Conservation (phyloP, 1,139 yeast genomes). For the Candida tropicalis region DNA sequence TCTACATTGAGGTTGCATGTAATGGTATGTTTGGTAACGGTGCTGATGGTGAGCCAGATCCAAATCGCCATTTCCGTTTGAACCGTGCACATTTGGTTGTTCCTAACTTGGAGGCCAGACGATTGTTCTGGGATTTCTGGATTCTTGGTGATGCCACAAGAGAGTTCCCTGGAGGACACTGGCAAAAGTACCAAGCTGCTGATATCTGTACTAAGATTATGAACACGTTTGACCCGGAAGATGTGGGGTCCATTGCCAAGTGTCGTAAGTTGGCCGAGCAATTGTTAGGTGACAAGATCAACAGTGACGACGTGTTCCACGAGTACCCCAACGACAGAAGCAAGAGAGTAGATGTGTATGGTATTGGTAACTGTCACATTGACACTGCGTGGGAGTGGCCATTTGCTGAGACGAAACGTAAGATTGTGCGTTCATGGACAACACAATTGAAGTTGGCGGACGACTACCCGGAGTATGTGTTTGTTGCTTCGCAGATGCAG, state of each 20-base stretch:
- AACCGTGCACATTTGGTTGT: constrained; percentile 74
- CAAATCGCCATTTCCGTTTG: constrained; percentile 69
- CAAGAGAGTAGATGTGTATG: constrained; percentile 58
- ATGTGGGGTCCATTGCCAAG: constrained; percentile 47
- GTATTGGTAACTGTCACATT: constrained; percentile 93
- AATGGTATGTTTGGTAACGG: constrained; percentile 95
- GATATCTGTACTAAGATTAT: constrained; percentile 77
- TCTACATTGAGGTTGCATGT: constrained; percentile 88
- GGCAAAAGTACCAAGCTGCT: constrained; percentile 87
- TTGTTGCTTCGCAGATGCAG: constrained; percentile 95
- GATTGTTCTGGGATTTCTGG: constrained; percentile 80
- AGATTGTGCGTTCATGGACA: constrained; percentile 93
- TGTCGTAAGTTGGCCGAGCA: constrained; percentile 70
- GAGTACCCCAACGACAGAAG: constrained; percentile 19
- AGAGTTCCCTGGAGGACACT: constrained; percentile 70
- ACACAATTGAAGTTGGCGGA: constrained; percentile 85
- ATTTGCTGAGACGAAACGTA: constrained; percentile 90
- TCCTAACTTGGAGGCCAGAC: constrained; percentile 81
- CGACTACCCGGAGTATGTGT: constrained; percentile 87
- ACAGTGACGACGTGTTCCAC: constrained; percentile 63
- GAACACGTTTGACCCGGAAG: constrained; percentile 72
- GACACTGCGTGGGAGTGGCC: constrained; percentile 99
- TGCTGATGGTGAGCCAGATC: constrained; percentile 57
- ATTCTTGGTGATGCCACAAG: constrained; percentile 89
- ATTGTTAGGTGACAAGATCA: constrained; percentile 65